These are phyloP conservation scores for Stenocarpella maydis DNA, from an alignment of 2,329 filamentous ascomycete genomes.

Conservation along the genomic window DNA sequence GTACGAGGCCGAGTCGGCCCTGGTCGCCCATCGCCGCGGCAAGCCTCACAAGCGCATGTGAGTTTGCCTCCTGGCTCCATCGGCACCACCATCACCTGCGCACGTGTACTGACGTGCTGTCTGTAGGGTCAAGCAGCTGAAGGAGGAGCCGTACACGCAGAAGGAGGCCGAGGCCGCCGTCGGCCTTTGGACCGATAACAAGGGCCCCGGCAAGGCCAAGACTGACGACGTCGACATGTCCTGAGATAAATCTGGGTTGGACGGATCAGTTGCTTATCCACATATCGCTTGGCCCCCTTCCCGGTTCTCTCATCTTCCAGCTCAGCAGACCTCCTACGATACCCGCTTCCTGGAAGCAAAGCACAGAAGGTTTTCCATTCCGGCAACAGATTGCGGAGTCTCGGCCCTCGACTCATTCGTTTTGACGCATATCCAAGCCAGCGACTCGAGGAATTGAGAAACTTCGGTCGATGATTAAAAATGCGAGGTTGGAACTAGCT, in stretches of 20 bases:
- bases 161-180: constrained; percentile 84
- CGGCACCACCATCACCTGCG: too few relatives aligned
- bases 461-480: background rate
- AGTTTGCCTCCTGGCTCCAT: constrained; percentile 35
- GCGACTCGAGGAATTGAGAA: background rate
- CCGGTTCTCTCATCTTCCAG: background rate
- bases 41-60: constrained; percentile 95
- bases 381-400: background rate
- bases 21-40: constrained; percentile 79
- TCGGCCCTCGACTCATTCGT: background rate
- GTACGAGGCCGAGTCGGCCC: constrained; percentile 85
- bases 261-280: constrained; percentile 6
- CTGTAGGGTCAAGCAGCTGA: constrained; percentile 78
- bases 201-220: constrained; percentile 51
- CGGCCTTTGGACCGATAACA: constrained; percentile 76
- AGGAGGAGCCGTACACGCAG: constrained; percentile 86
- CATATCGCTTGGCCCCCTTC: background rate
- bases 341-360: background rate
- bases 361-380: background rate
- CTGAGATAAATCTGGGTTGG: constrained; percentile 34
- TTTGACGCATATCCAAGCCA: background rate
- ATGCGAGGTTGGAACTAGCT: background rate
- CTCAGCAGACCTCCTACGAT: background rate
- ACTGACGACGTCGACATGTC: constrained; percentile 52
- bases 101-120: constrained; percentile 37